Conservation (phyloP, 768 basidiomycete species). For the Pleurotus tuber-regium region DNA sequence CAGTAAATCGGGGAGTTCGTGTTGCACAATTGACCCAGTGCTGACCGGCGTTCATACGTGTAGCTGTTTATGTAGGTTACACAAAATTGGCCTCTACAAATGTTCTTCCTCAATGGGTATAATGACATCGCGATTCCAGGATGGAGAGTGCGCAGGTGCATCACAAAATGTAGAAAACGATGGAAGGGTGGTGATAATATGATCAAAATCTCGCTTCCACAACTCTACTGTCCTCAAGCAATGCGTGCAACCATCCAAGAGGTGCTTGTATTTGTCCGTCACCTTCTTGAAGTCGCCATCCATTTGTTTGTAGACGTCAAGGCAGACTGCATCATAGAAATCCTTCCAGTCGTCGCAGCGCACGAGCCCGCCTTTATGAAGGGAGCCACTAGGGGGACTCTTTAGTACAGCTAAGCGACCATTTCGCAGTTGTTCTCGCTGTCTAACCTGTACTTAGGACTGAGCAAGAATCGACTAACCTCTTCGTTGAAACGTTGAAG, state of each 20-base stretch:
- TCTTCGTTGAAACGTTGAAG: too few relatives aligned
- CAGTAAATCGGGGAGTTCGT: too few relatives aligned
- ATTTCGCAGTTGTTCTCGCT: not conserved
- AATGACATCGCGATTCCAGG: too few relatives aligned
- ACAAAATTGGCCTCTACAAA: too few relatives aligned
- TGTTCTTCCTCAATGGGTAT: too few relatives aligned
- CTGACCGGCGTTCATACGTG: too few relatives aligned
- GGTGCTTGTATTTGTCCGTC: not conserved
- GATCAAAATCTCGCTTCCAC: not conserved
- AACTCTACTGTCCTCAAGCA: not conserved
- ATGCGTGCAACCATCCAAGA: not conserved
- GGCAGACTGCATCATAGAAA: not conserved
- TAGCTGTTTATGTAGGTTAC: too few relatives aligned
- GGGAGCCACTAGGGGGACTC: not conserved
- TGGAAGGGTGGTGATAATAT: too few relatives aligned
- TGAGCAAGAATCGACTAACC: too few relatives aligned
- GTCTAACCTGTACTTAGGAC: not conserved
- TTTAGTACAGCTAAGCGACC: not conserved
- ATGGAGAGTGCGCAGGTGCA: too few relatives aligned
- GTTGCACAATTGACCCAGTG: too few relatives aligned
- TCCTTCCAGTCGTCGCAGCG: not conserved
- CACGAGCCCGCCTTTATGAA: not conserved
- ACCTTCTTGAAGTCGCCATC: not conserved
- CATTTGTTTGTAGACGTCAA: not conserved
- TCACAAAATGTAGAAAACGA: not conserved